Conservation (phyloP, 139 green algal species). For the Monoraphidium neglectum region DNA sequence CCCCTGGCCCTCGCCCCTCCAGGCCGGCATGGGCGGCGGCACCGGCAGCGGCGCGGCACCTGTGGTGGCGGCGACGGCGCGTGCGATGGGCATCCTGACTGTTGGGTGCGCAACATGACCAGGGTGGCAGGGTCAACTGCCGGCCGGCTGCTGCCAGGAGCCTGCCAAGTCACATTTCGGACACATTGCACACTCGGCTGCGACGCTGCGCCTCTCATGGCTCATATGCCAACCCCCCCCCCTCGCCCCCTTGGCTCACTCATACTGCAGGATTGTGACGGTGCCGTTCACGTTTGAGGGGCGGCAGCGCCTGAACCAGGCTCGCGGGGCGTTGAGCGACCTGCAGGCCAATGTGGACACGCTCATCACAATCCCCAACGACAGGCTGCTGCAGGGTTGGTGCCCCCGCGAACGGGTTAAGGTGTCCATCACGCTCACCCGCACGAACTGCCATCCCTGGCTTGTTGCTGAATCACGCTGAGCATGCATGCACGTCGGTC, state of each 20-base stretch:
- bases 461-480: no score
- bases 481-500: no score
- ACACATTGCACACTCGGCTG: no score
- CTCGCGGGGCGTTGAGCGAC: conserved; percentile 70
- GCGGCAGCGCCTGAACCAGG: conserved; percentile 78
- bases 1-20: not conserved
- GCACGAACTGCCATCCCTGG: no score
- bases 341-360: conserved; percentile 89
- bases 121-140: no score
- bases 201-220: no score
- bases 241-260: no score
- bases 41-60: conserved; percentile 94
- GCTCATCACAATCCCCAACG: conserved; percentile 98
- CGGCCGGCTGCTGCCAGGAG: no score
- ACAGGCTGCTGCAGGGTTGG: conserved; percentile 76
- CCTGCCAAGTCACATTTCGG: no score
- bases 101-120: no score
- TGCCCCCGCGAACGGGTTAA: not conserved
- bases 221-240: no score
- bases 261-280: conserved; percentile 97
- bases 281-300: conserved; percentile 97
- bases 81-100: conserved; percentile 91
- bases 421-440: no score
- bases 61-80: conserved; percentile 84
- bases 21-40: conserved; percentile 96